Base-by-base conservation (phyloP, 306 rosid species). In the Geum urbanum region DNA sequence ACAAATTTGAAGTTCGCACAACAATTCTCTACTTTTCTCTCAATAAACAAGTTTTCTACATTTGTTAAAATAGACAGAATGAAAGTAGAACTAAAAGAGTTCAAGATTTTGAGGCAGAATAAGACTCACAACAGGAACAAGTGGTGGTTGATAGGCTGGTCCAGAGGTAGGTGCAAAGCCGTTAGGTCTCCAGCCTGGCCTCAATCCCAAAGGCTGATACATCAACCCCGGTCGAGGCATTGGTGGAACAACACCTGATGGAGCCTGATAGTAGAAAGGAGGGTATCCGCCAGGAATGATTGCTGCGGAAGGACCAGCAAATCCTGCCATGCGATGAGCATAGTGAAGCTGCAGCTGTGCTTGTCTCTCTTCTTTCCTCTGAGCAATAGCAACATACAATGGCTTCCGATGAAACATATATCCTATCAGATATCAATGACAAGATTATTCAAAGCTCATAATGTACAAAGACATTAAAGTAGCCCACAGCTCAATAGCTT, bases 361-460 rank as follows among this genome's bases (percentile, higher is more conserved):
- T 69, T 85, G 86, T 77, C 98, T 89, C 46, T 89, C 98, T 84
- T 85, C 95, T 80, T 89, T 92, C 83, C 84, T 86, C 73, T 92
- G 96, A 80, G 98, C 98, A 48, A 86, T 82, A 59, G 96, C 88
- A 71, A 88, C 95, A 75, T 88, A 90, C 45, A 92, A 75, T 52
- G 96, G 96, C 86, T 92, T 92, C 41, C 85, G 73, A 71, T 87
- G 92, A 74, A 92, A 82, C 96, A 89, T 87, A 75, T 70, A 76
- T 64, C 96, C 96, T 92, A 86, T 66, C 56, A 65, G 55, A 76
- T 67, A 69, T 45, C 57, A 63, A 24, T 27, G 62, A 54, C 10
- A 63, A 64, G 32, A 20, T 39, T 40, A 59, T 48, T 50, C 67
- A 61, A 15, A 51, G 9, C 47, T 39, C 3, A 22, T 14, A 56